A percentile compares a stretch with the other conserved stretches of the same genome.
These are phyloP conservation scores for Metschnikowia rubicola DNA, from an alignment of 805 yeast species.

Conservation along the genomic window DNA sequence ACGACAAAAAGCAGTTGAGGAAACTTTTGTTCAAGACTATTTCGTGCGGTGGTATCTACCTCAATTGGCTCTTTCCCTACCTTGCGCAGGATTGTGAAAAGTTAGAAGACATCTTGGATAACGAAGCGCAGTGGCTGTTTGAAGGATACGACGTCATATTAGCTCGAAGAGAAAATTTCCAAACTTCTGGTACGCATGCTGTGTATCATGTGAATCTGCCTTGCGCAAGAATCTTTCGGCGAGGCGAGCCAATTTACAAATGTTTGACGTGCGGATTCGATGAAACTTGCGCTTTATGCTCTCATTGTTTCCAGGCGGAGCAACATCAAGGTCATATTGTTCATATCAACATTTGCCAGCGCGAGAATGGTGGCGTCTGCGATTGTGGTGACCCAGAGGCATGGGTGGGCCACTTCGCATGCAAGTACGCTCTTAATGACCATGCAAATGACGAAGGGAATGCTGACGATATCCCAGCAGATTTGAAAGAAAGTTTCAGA, in stretches of 20 bases:
- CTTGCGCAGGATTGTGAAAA: slow-evolving; percentile 8
- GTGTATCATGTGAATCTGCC: slow-evolving; percentile 61
- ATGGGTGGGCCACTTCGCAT: slow-evolving; percentile 55
- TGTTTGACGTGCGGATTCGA: slow-evolving; percentile 75
- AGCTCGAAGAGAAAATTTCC: slow-evolving; percentile 3
- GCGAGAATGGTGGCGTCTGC: slow-evolving; percentile 77
- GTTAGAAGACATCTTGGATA: slow-evolving; percentile 15
- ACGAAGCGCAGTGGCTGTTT: slow-evolving; percentile 33
- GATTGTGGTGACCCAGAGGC: slow-evolving; percentile 92
- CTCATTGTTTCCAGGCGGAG: slow-evolving; percentile 65
- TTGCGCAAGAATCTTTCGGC: slow-evolving; percentile 66
- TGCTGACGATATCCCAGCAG: slow-evolving; percentile 37
- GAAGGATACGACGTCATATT: slow-evolving; percentile 23
- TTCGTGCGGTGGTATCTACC: slow-evolving; percentile 39
- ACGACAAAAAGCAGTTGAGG: slow-evolving; percentile 33
- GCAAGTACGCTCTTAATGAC: slow-evolving; percentile 35
- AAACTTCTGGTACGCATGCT: slow-evolving; percentile 16
- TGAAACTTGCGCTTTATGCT: slow-evolving; percentile 82
- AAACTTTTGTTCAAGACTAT: slow-evolving; percentile 42
- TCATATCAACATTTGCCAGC: slow-evolving; percentile 56
- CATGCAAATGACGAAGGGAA: slow-evolving; percentile 10
- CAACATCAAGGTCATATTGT: slow-evolving; percentile 73
- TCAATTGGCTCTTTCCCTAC: slow-evolving; percentile 38
- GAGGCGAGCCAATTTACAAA: slow-evolving; percentile 80
- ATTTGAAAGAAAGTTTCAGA: slow-evolving; percentile 35